phyloP scores from a whole-genome alignment of 2,329 filamentous ascomycete genomes.

The Botrytis galanthina region DNA sequence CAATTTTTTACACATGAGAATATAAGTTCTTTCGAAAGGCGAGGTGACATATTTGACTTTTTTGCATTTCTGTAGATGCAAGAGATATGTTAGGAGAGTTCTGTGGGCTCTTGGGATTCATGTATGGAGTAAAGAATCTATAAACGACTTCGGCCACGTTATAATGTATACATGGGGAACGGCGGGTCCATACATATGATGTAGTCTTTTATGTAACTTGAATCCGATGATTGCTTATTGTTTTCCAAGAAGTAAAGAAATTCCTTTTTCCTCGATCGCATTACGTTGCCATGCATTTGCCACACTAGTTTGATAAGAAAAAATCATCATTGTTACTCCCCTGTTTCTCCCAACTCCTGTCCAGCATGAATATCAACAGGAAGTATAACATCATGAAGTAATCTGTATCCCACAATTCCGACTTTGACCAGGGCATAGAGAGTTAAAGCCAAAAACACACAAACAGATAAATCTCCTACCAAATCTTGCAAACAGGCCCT shows the following conservation, averaged over 20 bases:
- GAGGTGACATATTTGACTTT: too few species aligned
- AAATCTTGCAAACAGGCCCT: background rate
- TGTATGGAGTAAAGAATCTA: background rate
- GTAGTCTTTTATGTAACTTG: background rate
- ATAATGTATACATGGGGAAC: background rate
- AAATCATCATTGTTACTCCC: too few species aligned
- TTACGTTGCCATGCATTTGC: too few species aligned
- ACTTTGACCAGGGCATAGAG: background rate
- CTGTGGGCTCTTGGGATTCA: background rate
- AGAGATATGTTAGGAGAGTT: too few species aligned
- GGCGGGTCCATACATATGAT: too few species aligned
- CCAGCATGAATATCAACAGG: background rate
- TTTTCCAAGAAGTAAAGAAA: background rate
- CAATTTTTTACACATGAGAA: background rate
- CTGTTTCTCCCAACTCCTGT: accelerated
- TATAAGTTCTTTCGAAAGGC: too few species aligned
- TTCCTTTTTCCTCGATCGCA: background rate
- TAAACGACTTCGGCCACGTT: background rate
- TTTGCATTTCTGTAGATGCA: too few species aligned
- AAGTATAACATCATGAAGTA: background rate
- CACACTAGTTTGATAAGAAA: background rate
- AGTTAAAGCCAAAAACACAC: background rate
- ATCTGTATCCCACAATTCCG: background rate
- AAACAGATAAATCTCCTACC: accelerated
- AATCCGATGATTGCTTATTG: background rate